Conservation (phyloP, 768 basidiomycete species). For the Russula lepida region DNA sequence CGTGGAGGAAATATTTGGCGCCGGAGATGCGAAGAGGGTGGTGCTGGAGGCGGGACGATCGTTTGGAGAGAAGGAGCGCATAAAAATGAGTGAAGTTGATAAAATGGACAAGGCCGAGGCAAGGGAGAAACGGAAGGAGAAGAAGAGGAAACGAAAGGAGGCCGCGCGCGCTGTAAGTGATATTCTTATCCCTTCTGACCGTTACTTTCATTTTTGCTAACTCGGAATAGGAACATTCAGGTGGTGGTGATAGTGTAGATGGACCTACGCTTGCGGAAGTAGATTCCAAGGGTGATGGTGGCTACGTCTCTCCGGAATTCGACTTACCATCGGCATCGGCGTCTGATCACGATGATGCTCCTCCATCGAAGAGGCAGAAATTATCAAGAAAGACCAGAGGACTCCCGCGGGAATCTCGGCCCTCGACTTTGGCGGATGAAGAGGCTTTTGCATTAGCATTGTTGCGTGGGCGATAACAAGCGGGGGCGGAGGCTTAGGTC, state of each 20-base stretch:
- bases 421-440: conserved; percentile 39
- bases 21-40: conserved; percentile 46
- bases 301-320: conserved; percentile 67
- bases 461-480: conserved; percentile 31
- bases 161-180: conserved; percentile 40
- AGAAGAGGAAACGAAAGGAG: conserved; percentile 87
- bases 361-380: conserved; percentile 30
- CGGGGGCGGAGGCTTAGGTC: background rate
- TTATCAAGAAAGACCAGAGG: conserved; percentile 9
- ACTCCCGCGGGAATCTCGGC: conserved; percentile 25
- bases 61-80: conserved; percentile 69
- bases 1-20: conserved; percentile 57
- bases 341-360: conserved; percentile 28
- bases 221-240: conserved; percentile 15
- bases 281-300: conserved; percentile 47
- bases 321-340: conserved; percentile 36
- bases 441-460: conserved; percentile 60
- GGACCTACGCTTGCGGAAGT: conserved; percentile 32
- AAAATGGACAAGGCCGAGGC: conserved; percentile 73
- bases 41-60: conserved; percentile 55
- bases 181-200: background rate
- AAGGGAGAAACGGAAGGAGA: conserved; percentile 81
- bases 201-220: background rate
- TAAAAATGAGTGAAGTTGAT: conserved; percentile 63
- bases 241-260: conserved; percentile 25